A percentile compares a stretch with the other conserved stretches of the same genome.
These are phyloP conservation scores for Trypanosoma boissoni DNA, from an alignment of 208 protist species.

Conservation along the genomic window DNA sequence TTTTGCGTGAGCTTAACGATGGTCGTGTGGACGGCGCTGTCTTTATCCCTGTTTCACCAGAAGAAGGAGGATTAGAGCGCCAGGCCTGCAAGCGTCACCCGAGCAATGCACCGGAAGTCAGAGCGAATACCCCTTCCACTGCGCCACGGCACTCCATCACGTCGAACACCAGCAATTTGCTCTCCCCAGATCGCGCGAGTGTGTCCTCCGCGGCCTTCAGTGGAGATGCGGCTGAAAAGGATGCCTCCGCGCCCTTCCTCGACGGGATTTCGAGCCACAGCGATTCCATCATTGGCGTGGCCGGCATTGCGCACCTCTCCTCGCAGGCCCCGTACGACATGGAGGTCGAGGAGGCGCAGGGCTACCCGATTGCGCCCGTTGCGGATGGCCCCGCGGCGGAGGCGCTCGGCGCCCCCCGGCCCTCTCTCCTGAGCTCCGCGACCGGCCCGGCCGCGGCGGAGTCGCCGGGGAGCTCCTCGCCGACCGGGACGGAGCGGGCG, in stretches of 20 bases:
- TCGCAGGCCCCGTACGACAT: background rate
- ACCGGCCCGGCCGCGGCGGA: background rate
- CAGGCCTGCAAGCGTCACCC: background rate
- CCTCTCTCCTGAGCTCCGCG: background rate
- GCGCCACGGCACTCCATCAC: too few species aligned
- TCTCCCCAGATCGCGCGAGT: too few species aligned
- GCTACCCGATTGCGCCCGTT: background rate
- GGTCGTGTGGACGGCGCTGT: slow-evolving; percentile 52
- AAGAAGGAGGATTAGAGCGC: slow-evolving; percentile 55
- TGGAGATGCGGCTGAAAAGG: background rate
- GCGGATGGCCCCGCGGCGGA: too few species aligned
- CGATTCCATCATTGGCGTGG: slow-evolving; percentile 53
- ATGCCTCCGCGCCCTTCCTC: background rate
- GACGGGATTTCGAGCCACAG: slow-evolving; percentile 32
- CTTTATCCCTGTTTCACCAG: slow-evolving; percentile 42
- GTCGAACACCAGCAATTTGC: too few species aligned
- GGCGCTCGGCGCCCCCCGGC: too few species aligned
- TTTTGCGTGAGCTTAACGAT: slow-evolving; percentile 60
- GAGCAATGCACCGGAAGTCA: background rate
- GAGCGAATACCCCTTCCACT: too few species aligned
- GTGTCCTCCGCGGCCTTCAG: too few species aligned
- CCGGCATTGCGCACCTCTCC: slow-evolving; percentile 39
- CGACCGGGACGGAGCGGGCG: background rate
- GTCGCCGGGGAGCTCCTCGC: too few species aligned
- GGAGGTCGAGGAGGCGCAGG: background rate